Evolutionary conservation across 352 stramenopile species (phyloP).

Genomic region (Peronosclerospora sorghi): DNA sequence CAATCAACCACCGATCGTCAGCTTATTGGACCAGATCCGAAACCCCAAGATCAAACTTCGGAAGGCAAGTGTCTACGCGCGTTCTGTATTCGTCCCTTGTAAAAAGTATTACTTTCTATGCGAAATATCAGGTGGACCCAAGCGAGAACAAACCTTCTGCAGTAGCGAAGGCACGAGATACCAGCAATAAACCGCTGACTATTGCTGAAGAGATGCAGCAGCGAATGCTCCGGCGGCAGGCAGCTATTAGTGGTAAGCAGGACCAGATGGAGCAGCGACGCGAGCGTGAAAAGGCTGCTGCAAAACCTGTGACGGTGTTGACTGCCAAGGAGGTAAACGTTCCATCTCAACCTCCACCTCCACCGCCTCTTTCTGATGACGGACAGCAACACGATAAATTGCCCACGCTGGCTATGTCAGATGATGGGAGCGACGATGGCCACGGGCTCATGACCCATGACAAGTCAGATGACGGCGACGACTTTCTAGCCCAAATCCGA

Average conservation of each 20-base stretch:
- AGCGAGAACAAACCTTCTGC: constrained; percentile 23
- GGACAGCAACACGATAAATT: constrained; percentile 36
- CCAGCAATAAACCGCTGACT: constrained; percentile 40
- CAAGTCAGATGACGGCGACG: constrained; percentile 66
- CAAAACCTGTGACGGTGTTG: constrained; percentile 64
- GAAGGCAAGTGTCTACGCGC: constrained; percentile 16
- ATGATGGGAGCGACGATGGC: constrained; percentile 55
- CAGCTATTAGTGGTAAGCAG: constrained; percentile 74
- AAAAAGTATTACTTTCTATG: not conserved
- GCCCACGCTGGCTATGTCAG: constrained; percentile 71
- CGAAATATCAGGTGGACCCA: constrained; percentile 18
- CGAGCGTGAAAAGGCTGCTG: constrained; percentile 47
- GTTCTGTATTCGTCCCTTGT: not conserved
- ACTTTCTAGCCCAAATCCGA: constrained; percentile 69
- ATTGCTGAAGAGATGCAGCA: constrained; percentile 79
- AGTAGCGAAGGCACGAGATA: constrained; percentile 23
- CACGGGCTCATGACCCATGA: constrained; percentile 30
- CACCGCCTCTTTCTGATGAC: constrained; percentile 38
- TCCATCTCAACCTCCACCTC: constrained; percentile 26
- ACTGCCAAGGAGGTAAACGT: constrained; percentile 69
- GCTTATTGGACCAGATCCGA: constrained; percentile 51
- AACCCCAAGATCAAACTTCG: constrained; percentile 46
- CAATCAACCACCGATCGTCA: constrained; percentile 15
- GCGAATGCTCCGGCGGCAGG: constrained; percentile 63
- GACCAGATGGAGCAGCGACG: constrained; percentile 72